These are phyloP conservation scores for Gaeumannomyces sp. DNA, from an alignment of 2,329 filamentous ascomycete species.

Conservation along the genomic window DNA sequence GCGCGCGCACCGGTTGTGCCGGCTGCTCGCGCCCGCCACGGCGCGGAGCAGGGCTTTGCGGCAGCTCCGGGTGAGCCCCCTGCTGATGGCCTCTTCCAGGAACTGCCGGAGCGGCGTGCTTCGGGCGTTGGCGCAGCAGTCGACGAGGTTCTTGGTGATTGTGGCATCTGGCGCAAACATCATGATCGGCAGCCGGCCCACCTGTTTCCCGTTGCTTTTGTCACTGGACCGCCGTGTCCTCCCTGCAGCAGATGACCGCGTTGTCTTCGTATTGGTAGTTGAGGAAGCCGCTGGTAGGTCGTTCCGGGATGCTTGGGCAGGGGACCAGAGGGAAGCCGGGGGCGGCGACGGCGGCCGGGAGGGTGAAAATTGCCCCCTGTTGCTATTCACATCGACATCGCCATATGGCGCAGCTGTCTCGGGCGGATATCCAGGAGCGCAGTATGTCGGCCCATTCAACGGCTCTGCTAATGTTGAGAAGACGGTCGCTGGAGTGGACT, in stretches of 20 bases:
- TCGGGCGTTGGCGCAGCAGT: neutral
- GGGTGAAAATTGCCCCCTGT: too few relatives aligned
- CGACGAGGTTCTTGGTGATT: neutral
- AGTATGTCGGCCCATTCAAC: neutral
- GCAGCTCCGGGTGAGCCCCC: neutral
- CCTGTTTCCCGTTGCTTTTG: neutral
- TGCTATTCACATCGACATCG: neutral
- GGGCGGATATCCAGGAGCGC: too few relatives aligned
- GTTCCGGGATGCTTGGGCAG: too few relatives aligned
- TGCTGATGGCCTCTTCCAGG: neutral
- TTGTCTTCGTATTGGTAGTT: neutral
- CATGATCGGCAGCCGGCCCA: neutral
- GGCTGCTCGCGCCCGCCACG: neutral
- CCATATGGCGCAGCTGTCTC: neutral
- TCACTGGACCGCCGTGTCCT: too few relatives aligned
- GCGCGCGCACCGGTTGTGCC: conserved; percentile 4
- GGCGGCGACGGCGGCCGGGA: neutral
- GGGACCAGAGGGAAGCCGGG: too few relatives aligned
- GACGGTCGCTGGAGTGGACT: neutral
- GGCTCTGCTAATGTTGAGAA: neutral
- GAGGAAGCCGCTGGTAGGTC: neutral
- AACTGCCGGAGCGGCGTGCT: neutral
- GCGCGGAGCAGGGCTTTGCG: neutral
- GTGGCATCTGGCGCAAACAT: neutral
- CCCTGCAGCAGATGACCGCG: neutral